A percentile compares a stretch with the other conserved stretches of the same genome.
These are phyloP conservation scores for Aspergillus spinulosporus DNA, from an alignment of 2,329 filamentous ascomycete genomes.

Conservation along the genomic window DNA sequence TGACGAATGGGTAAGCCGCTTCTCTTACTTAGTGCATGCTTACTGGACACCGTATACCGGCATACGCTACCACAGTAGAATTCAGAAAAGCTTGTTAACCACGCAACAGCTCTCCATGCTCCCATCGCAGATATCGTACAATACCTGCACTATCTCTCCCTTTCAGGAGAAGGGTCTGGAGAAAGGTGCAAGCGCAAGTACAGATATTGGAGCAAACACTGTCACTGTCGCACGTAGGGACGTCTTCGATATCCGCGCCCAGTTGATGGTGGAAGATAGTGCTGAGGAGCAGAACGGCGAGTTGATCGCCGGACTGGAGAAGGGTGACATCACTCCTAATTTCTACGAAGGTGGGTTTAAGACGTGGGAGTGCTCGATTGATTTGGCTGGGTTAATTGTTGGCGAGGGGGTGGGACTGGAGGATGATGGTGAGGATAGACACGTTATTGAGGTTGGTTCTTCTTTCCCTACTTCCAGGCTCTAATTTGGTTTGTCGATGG, in stretches of 20 bases:
- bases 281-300: constrained; percentile 45
- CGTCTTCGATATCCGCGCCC: constrained; percentile 63
- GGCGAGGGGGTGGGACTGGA: constrained; percentile 21
- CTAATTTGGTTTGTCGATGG: no score
- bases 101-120: constrained; percentile 52
- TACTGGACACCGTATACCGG: not conserved
- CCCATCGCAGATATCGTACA: constrained; percentile 62
- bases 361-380: constrained; percentile 66
- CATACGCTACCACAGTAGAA: no score
- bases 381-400: constrained; percentile 51
- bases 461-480: not conserved
- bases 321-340: constrained; percentile 59
- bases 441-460: constrained; percentile 41
- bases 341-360: constrained; percentile 70
- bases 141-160: constrained; percentile 49
- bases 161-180: not conserved
- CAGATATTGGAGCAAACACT: constrained; percentile 1
- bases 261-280: constrained; percentile 61
- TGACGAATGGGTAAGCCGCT: constrained; percentile 49
- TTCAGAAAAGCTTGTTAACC: not conserved
- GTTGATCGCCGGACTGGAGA: constrained; percentile 51
- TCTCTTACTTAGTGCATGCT: no score
- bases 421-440: constrained; percentile 30
- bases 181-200: not conserved
- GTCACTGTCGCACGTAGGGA: constrained; percentile 56